These are phyloP conservation scores for Taiozyma sp. DNA, from an alignment of 1,139 yeast genomes.

Conservation along the genomic window DNA sequence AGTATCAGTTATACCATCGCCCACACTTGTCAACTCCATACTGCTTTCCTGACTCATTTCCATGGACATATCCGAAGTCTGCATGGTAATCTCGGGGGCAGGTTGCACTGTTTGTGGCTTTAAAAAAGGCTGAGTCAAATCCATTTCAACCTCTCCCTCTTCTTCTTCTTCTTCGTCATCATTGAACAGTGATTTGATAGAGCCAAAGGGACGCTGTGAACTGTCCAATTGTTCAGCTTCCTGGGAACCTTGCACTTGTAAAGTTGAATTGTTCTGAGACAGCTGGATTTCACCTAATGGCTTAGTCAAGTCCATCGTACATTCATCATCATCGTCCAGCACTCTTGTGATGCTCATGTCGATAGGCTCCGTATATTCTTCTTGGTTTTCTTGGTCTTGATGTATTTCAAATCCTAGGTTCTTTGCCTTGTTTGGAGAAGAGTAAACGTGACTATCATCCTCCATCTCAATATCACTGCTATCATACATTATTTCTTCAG, in stretches of 20 bases:
- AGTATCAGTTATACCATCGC: constrained; percentile 16
- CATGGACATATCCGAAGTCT: background rate
- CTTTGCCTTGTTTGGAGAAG: constrained; percentile 14
- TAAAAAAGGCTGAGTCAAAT: constrained; percentile 16
- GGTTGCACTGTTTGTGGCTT: background rate
- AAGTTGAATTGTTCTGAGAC: constrained; percentile 1
- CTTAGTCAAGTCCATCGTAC: constrained; percentile 28
- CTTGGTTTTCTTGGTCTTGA: constrained; percentile 12
- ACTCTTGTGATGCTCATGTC: constrained; percentile 18
- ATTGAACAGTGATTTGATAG: constrained; percentile 21
- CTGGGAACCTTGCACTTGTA: background rate
- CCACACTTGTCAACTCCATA: constrained; percentile 17
- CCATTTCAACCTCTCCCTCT: constrained; percentile 16
- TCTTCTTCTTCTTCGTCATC: constrained; percentile 15
- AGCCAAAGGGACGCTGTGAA: constrained; percentile 21
- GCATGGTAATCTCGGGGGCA: too few relatives aligned
- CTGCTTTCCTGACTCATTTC: constrained; percentile 2
- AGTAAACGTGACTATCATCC: constrained; percentile 18
- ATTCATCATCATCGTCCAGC: constrained; percentile 15
- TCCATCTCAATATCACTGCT: constrained; percentile 24
- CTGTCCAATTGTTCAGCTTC: constrained; percentile 1
- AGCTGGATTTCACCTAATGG: constrained; percentile 20
- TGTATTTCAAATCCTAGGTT: constrained; percentile 14
- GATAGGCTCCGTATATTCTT: constrained; percentile 16
- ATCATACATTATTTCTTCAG: constrained; percentile 16